Percentiles rank a stretch among this genome's conserved stretches.
Evolutionary conservation across 805 yeast genomes (phyloP).

Genomic region (Osmozyma mogii): DNA sequence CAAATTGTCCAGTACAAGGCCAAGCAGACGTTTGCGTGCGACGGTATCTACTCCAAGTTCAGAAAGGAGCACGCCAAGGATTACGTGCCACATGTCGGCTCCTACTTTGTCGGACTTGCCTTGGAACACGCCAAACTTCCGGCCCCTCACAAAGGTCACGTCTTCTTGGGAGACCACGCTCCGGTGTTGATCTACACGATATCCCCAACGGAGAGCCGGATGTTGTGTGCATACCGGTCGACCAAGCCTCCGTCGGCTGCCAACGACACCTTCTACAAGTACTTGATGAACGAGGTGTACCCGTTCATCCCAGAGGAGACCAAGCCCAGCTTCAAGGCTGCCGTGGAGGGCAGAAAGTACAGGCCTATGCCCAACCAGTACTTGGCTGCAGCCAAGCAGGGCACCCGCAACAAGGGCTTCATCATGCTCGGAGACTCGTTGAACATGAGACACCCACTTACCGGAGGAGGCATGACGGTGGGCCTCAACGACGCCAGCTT

Average conservation of each 20-base stretch:
- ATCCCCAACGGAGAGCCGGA: conserved; percentile 73
- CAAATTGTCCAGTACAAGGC: conserved; percentile 35
- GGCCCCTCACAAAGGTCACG: conserved; percentile 76
- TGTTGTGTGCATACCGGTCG: conserved; percentile 79
- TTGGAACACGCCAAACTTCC: conserved; percentile 73
- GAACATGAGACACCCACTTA: conserved; percentile 96
- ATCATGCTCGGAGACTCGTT: conserved; percentile 86
- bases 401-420: conserved; percentile 53
- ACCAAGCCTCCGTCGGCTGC: conserved; percentile 60
- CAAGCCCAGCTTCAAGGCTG: conserved; percentile 60
- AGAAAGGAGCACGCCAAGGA: conserved; percentile 62
- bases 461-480: conserved; percentile 99
- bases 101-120: conserved; percentile 82
- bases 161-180: conserved; percentile 74
- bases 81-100: conserved; percentile 60
- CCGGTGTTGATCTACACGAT: conserved; percentile 89
- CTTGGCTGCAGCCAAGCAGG: conserved; percentile 51
- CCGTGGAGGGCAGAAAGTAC: conserved; percentile 49
- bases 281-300: conserved; percentile 52
- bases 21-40: conserved; percentile 70
- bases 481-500: conserved; percentile 80
- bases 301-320: conserved; percentile 60
- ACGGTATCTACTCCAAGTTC: conserved; percentile 91
- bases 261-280: conserved; percentile 48
- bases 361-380: conserved; percentile 92